A percentile compares a stretch with the other conserved stretches of the same genome.
phyloP scores from a whole-genome alignment of 768 basidiomycete genomes.

The Sarcodon aspratus region DNA sequence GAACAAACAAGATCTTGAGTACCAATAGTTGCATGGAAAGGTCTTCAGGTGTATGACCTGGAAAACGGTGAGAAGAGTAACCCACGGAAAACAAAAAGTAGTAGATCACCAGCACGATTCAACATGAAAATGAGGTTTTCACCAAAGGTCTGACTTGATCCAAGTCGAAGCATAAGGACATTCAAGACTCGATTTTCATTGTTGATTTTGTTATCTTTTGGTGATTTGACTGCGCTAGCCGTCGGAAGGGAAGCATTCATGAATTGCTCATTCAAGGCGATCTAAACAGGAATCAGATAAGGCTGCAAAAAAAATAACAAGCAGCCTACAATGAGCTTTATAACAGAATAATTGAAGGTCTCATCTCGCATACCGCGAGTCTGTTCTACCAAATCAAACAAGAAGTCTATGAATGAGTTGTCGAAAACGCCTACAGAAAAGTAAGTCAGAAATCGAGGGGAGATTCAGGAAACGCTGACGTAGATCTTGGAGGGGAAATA shows the following conservation, averaged over 20 bases:
- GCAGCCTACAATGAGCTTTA: slow-evolving; percentile 76
- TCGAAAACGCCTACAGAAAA: slow-evolving; percentile 54
- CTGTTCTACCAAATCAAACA: slow-evolving; percentile 91
- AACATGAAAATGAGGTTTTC: slow-evolving; percentile 99
- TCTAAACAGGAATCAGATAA: slow-evolving; percentile 30
- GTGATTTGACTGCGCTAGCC: slow-evolving; percentile 6
- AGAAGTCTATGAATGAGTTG: slow-evolving; percentile 74
- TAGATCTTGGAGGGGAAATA: slow-evolving; percentile 66
- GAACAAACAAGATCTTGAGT: slow-evolving; percentile 86
- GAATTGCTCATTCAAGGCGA: slow-evolving; percentile 94
- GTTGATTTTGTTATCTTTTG: slow-evolving; percentile 22
- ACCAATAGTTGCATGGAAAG: slow-evolving; percentile 91
- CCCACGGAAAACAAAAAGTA: not conserved
- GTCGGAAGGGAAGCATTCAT: slow-evolving; percentile 74
- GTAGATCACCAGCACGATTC: slow-evolving; percentile 75
- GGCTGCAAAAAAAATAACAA: not conserved
- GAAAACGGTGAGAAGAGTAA: not conserved
- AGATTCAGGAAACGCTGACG: slow-evolving; percentile 32
- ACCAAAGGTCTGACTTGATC: slow-evolving; percentile 89
- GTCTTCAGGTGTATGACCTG: slow-evolving; percentile 82
- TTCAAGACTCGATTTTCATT: slow-evolving; percentile 69
- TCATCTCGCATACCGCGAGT: slow-evolving; percentile 86
- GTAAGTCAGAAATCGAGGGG: not conserved
- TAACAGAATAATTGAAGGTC: slow-evolving; percentile 88
- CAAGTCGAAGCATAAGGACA: slow-evolving; percentile 74